Conservation (phyloP, 176 grass and related monocot species). For the Carex scoparia region DNA sequence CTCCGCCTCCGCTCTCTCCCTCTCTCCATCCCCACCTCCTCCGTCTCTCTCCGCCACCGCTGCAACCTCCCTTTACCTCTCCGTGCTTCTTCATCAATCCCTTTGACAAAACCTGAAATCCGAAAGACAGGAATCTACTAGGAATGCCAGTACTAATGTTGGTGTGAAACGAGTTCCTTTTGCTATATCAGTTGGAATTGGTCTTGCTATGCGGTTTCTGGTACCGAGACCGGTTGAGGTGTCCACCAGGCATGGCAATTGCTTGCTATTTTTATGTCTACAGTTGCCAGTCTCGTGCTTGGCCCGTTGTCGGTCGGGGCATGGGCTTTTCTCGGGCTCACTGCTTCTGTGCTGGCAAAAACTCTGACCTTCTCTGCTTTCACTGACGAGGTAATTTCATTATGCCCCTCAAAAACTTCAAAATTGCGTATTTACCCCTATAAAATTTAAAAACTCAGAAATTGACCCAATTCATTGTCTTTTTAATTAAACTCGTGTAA, state of each 20-base stretch:
- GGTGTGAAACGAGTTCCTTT: conserved; percentile 51
- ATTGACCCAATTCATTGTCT: no score
- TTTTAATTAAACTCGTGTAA: no score
- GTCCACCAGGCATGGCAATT: conserved; percentile 78
- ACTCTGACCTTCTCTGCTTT: conserved; percentile 73
- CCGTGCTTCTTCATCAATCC: conserved; percentile 8
- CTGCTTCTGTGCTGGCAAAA: conserved; percentile 47
- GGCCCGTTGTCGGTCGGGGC: conserved; percentile 67
- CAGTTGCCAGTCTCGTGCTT: conserved; percentile 68
- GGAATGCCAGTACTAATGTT: background rate
- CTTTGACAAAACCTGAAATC: background rate
- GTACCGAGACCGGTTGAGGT: conserved; percentile 50
- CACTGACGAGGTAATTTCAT: conserved; percentile 46
- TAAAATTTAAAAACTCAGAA: no score
- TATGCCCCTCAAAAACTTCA: no score
- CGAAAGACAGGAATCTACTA: background rate
- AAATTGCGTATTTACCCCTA: no score
- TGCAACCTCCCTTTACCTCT: background rate
- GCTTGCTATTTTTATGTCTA: conserved; percentile 77
- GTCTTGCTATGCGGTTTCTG: conserved; percentile 58
- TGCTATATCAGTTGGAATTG: conserved; percentile 47
- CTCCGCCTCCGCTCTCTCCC: background rate
- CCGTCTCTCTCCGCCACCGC: background rate
- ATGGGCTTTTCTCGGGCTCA: conserved; percentile 85
- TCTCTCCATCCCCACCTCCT: background rate